Conservation (phyloP, 257 asterid species). For the Lithospermum erythrorhizon region DNA sequence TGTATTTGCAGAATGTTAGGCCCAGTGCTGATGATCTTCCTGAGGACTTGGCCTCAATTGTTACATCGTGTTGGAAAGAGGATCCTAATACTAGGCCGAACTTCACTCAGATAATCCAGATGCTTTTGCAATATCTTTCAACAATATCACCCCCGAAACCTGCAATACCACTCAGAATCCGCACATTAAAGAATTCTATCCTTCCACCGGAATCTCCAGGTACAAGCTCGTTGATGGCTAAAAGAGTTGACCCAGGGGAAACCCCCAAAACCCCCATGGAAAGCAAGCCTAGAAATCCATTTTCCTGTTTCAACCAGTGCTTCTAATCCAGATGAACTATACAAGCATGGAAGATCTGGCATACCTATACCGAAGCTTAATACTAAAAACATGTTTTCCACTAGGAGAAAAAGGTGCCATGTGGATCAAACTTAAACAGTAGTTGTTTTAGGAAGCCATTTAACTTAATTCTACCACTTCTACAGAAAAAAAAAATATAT, state of each 20-base stretch:
- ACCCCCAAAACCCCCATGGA: slow-evolving; percentile 39
- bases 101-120: slow-evolving; percentile 78
- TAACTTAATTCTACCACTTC: slow-evolving; percentile 8
- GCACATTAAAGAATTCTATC: slow-evolving; percentile 46
- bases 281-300: slow-evolving; percentile 35
- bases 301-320: slow-evolving; percentile 64
- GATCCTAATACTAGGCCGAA: slow-evolving; percentile 76
- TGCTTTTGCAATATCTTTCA: slow-evolving; percentile 76
- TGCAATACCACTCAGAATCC: slow-evolving; percentile 39
- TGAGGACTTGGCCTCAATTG: slow-evolving; percentile 56
- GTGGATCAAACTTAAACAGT: slow-evolving; percentile 9
- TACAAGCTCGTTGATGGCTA: slow-evolving; percentile 75
- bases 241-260: slow-evolving; percentile 41
- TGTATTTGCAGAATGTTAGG: slow-evolving; percentile 55
- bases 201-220: slow-evolving; percentile 93
- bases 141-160: slow-evolving; percentile 60
- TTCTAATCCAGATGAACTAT: slow-evolving; percentile 11
- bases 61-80: slow-evolving; percentile 89
- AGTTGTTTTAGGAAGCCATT: slow-evolving; percentile 16
- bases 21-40: slow-evolving; percentile 85
- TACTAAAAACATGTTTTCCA: slow-evolving; percentile 8
- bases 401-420: neutral
- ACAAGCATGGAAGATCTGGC: neutral
- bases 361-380: neutral
- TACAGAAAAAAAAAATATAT: slow-evolving; percentile 4